A percentile compares a stretch with the other conserved stretches of the same genome.
These are phyloP conservation scores for Cymbopogon flexuosus DNA, from an alignment of 202 grass and related monocot species.

Conservation along the genomic window DNA sequence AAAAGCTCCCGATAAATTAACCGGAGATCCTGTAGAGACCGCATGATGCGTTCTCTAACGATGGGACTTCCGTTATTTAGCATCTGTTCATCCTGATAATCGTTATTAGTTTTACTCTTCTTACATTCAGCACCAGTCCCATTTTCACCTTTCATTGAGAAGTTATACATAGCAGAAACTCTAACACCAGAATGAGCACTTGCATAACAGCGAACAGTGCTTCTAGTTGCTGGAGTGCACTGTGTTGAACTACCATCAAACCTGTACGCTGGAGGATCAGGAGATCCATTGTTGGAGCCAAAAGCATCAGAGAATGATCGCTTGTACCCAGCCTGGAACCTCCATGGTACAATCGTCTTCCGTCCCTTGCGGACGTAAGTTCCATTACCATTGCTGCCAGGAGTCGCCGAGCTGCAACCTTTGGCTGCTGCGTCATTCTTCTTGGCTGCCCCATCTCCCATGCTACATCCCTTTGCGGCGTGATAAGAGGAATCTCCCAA, in stretches of 20 bases:
- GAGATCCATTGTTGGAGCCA: slow-evolving; percentile 10
- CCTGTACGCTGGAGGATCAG: neutral
- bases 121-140: slow-evolving; percentile 6
- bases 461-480: neutral
- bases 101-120: slow-evolving; percentile 30
- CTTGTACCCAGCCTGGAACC: slow-evolving; percentile 61
- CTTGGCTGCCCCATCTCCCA: neutral
- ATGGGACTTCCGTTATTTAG: neutral
- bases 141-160: slow-evolving; percentile 32
- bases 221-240: slow-evolving; percentile 37
- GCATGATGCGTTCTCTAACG: slow-evolving; percentile 40
- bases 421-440: slow-evolving; percentile 15
- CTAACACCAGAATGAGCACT: slow-evolving; percentile 56
- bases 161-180: slow-evolving; percentile 40
- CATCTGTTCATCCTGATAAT: slow-evolving; percentile 10
- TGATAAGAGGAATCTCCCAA: neutral
- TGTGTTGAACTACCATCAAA: slow-evolving; percentile 15
- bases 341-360: slow-evolving; percentile 57
- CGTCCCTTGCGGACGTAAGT: slow-evolving; percentile 33
- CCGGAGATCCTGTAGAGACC: slow-evolving; percentile 40
- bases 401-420: slow-evolving; percentile 22
- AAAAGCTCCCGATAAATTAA: slow-evolving; percentile 54
- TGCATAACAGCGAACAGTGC: slow-evolving; percentile 35
- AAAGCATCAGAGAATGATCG: slow-evolving; percentile 49
- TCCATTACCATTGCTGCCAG: neutral